These are phyloP conservation scores for Neofusicoccum parvum DNA, from an alignment of 2,329 filamentous ascomycete genomes.

Conservation along the genomic window DNA sequence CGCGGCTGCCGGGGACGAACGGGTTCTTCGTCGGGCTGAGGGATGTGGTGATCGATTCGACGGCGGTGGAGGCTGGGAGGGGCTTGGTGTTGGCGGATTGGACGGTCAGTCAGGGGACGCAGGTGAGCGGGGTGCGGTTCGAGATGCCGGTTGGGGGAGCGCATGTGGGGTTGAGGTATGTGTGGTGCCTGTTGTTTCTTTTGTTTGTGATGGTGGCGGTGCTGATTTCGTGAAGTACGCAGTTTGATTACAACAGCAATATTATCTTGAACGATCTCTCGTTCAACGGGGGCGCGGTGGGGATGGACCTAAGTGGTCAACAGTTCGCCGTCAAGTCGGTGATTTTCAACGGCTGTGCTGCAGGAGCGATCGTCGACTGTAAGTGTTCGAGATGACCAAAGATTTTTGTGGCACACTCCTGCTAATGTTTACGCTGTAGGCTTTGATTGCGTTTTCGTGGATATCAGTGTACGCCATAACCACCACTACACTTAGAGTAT, in stretches of 20 bases:
- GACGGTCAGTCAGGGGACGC: slow-evolving; percentile 33
- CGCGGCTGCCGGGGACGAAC: slow-evolving; percentile 21
- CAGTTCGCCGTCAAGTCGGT: slow-evolving; percentile 38
- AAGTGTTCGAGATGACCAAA: background rate
- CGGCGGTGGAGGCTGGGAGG: slow-evolving; percentile 22
- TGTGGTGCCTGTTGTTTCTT: slow-evolving; percentile 29
- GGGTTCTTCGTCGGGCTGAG: slow-evolving; percentile 34
- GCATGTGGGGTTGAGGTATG: slow-evolving; percentile 37
- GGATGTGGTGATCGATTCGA: slow-evolving; percentile 33
- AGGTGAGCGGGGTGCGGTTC: slow-evolving; percentile 32
- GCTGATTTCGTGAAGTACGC: slow-evolving; percentile 5
- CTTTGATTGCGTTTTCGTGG: background rate
- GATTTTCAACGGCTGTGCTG: background rate
- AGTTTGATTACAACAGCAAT: slow-evolving; percentile 30
- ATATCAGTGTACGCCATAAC: background rate
- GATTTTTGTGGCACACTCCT: background rate
- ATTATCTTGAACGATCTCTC: slow-evolving; percentile 18
- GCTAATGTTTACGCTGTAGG: background rate
- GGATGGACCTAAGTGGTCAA: slow-evolving; percentile 36
- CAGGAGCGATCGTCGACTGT: background rate
- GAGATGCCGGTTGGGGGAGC: slow-evolving; percentile 37
- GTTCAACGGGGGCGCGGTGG: slow-evolving; percentile 27
- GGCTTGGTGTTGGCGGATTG: slow-evolving; percentile 30
- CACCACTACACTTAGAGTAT: too few relatives aligned
- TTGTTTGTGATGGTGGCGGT: background rate